Percentiles rank a stretch among this genome's conserved stretches.
Evolutionary conservation across 176 grass and related monocot species (phyloP).

Genomic region (Juncus inflexus): DNA sequence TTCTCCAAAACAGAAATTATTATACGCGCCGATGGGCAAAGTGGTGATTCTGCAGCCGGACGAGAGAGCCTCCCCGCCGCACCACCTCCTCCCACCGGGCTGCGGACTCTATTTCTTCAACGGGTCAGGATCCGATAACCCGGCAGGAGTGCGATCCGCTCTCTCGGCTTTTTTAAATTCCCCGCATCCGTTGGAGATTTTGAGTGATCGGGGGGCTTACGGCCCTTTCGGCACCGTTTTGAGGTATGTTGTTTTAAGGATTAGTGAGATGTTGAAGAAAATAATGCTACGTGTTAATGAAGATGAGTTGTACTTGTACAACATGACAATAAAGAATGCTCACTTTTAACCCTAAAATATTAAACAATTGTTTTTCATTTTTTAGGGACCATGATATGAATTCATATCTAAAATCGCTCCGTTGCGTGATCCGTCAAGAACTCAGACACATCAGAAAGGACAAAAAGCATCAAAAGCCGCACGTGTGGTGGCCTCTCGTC

Average conservation of each 20-base stretch:
- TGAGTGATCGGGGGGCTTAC: conserved; percentile 66
- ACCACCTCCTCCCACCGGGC: conserved; percentile 77
- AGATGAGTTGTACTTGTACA: no score
- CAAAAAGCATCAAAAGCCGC: conserved; percentile 30
- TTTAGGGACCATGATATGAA: conserved; percentile 73
- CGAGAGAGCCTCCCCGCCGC: conserved; percentile 59
- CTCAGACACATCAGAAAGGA: conserved; percentile 32
- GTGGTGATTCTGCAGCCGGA: conserved; percentile 90
- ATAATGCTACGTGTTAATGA: no score
- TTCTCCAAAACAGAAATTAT: conserved; percentile 51
- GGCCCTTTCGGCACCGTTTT: conserved; percentile 62
- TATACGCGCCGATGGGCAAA: conserved; percentile 91
- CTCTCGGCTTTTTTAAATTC: conserved; percentile 78
- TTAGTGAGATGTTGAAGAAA: no score
- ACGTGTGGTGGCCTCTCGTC: conserved; percentile 55
- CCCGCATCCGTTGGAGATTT: conserved; percentile 82
- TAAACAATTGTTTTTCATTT: background rate
- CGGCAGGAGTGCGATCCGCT: conserved; percentile 42
- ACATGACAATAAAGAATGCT: no score
- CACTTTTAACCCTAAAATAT: no score
- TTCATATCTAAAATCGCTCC: conserved; percentile 69
- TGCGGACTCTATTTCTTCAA: conserved; percentile 64
- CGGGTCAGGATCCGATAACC: conserved; percentile 17
- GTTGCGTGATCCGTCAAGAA: conserved; percentile 60
- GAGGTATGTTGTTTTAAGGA: background rate